Percentiles rank a stretch among this genome's conserved stretches.
Evolutionary conservation across 169 alveolate genomes (phyloP).

Genomic region (Eimeria necatrix): DNA sequence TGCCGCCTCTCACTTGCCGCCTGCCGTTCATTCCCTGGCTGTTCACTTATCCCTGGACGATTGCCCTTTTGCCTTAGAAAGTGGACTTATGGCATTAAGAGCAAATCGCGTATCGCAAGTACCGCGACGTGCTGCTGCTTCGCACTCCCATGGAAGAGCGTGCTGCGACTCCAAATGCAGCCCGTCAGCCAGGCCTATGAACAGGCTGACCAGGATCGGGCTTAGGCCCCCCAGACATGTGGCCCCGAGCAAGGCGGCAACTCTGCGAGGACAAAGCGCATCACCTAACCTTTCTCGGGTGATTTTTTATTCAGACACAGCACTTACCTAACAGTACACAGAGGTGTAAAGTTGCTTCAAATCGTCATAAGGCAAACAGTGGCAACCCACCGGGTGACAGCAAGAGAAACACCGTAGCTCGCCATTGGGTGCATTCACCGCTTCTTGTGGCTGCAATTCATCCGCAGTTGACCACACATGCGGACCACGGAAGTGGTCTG

Average conservation of each 20-base stretch:
- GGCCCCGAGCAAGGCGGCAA: slow-evolving; percentile 74
- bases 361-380: neutral
- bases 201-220: slow-evolving; percentile 5
- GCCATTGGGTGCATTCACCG: slow-evolving; percentile 67
- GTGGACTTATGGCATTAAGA: no score
- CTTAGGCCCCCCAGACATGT: slow-evolving; percentile 18
- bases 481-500: neutral
- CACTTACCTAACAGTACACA: no score
- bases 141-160: neutral
- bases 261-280: neutral
- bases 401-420: slow-evolving; percentile 66
- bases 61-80: no score
- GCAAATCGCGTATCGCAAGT: no score
- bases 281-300: no score
- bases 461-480: neutral
- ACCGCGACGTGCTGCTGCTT: no score
- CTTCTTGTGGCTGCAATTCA: slow-evolving; percentile 52
- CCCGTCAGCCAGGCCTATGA: slow-evolving; percentile 5
- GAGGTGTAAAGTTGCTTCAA: neutral
- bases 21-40: no score
- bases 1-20: no score
- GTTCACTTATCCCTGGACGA: no score
- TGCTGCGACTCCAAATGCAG: neutral
- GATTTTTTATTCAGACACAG: no score
- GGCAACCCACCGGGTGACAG: slow-evolving; percentile 71